Base-by-base conservation (phyloP, 805 yeast species). In the Metschnikowia baotianmanensis region DNA sequence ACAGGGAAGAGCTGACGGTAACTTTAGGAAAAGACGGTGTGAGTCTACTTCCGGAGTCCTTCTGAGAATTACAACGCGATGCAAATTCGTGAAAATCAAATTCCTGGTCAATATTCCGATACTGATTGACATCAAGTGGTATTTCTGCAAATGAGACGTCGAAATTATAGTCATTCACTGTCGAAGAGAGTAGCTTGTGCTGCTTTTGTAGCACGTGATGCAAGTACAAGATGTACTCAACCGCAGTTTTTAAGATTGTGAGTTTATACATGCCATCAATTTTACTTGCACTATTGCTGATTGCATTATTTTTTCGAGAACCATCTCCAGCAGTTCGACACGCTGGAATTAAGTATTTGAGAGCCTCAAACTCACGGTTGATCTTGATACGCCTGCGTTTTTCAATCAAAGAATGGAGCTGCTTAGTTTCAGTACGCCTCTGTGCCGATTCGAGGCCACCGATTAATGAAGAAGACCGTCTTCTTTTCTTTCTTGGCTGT, bases 281-380 rank as follows among this genome's bases (percentile, higher is more conserved):
- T 41, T 69, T 69, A 47, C 55, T 61, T 5, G 67, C 67, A 40
- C 61, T 65, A 36, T 51, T 55, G 31, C 22, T 31, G 40, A 18
- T 30, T 18, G 50, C 35, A 3, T 28, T 19, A 4, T 40, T 33
- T 31, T 41, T 46, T 18, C 31, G 25, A 26, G 36, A 9, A 9
- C 42, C 46, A 17, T 21, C 40, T 11, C 63, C 64, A 22, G 75
- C 71, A 23, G 72, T 68, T 36, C 89, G 67, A 57, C 95, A 86
- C 10, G 91, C 89, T 1, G 95, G 95, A 13, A 86, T 80, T 37
- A 86, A 61, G 53, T 74, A 80, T 57, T 86, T 83, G 48, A 86
- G 71, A 1, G 90, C 87, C 57, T 85, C 93, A 56, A 85, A 86
- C 60, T 86, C 93, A 39, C 89, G 68, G 59, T 86, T 86, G 71